Evolutionary conservation across 495 filamentous ascomycete species (phyloP).

Genomic region (Lindgomyces ingoldianus): DNA sequence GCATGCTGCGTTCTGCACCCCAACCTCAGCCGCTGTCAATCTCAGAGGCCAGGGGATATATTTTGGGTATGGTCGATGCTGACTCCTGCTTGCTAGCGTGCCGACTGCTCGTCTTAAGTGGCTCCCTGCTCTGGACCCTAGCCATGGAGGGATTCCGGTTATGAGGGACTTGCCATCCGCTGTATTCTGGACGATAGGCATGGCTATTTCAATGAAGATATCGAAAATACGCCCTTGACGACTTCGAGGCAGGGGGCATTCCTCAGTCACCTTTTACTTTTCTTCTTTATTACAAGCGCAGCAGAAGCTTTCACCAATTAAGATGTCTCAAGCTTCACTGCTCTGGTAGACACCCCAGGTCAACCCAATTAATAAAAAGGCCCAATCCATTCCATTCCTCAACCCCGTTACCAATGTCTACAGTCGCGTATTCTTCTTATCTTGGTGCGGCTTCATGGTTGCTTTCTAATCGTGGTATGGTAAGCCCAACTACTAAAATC

Average conservation of each 20-base stretch:
- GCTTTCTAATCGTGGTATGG: constrained; percentile 89
- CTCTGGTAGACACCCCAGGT: constrained; percentile 63
- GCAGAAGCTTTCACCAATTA: too few relatives aligned
- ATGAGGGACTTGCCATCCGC: constrained; percentile 15
- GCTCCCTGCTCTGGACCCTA: constrained; percentile 7
- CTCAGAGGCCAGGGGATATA: background rate
- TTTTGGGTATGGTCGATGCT: background rate
- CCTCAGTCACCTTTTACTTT: too few relatives aligned
- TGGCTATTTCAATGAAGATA: constrained; percentile 23
- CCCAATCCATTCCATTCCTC: constrained; percentile 74
- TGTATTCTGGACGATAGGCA: background rate
- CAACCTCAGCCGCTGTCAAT: constrained; percentile 17
- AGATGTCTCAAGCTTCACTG: constrained; percentile 14
- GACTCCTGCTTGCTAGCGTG: background rate
- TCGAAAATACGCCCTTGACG: background rate
- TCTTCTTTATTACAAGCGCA: too few relatives aligned
- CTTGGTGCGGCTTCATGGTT: constrained; percentile 93
- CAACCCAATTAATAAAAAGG: constrained; percentile 80
- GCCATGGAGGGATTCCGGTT: background rate
- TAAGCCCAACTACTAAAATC: constrained; percentile 2
- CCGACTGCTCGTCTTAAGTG: background rate
- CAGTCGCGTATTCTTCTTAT: constrained; percentile 91
- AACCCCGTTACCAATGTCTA: constrained; percentile 75
- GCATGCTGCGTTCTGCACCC: background rate
- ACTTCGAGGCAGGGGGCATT: too few relatives aligned